A percentile compares a stretch with the other conserved stretches of the same genome.
Conservation (phyloP, 1,284 basidiomycete genomes). For the Tremellales sp. region DNA sequence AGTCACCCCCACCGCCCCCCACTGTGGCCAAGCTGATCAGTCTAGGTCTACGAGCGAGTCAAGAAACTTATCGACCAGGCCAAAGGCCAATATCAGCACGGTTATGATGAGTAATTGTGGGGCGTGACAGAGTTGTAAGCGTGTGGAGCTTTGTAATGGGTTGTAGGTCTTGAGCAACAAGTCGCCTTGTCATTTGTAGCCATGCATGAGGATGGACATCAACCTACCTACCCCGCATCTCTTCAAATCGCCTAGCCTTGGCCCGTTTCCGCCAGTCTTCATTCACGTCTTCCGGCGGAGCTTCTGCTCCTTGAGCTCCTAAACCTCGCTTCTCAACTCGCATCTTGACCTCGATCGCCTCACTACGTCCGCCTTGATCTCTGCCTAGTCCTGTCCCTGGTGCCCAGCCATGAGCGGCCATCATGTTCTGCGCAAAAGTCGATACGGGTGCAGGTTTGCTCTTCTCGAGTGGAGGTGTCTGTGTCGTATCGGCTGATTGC, state of each 20-base stretch:
- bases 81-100: constrained; percentile 40
- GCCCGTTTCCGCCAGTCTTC: constrained; percentile 35
- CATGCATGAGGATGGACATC: not conserved
- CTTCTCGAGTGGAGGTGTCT: not conserved
- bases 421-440: constrained; percentile 20
- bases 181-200: no score
- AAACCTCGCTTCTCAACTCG: constrained; percentile 29
- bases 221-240: not conserved
- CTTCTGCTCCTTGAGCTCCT: constrained; percentile 24
- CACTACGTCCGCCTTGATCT: constrained; percentile 23
- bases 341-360: constrained; percentile 26
- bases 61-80: constrained; percentile 68
- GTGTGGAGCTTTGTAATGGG: no score
- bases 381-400: constrained; percentile 36
- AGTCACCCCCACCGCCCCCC: constrained; percentile 10
- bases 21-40: constrained; percentile 8
- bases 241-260: constrained; percentile 21
- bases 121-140: not conserved
- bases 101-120: constrained; percentile 23
- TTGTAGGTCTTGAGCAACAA: no score
- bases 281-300: constrained; percentile 9
- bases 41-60: constrained; percentile 87
- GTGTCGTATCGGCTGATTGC: not conserved
- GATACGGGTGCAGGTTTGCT: not conserved
- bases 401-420: constrained; percentile 40